Evolutionary conservation across 306 rosid species (phyloP), one percentile per base, ranked within the genome.

Genomic region (Inga oerstediana): DNA sequence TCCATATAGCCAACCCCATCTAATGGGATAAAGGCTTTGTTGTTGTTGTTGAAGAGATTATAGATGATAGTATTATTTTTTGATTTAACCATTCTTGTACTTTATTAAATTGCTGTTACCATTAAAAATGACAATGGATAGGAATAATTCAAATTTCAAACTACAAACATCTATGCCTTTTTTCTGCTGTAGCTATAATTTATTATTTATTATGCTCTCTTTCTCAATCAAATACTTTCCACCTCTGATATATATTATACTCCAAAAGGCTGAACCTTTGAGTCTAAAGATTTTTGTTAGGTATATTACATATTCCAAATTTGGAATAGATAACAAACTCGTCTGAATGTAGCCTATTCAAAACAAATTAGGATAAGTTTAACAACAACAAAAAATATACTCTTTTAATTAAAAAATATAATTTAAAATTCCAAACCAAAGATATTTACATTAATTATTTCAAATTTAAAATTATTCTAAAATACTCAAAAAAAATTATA

Each of bases 251-350:
- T 17, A 6, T 17, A 17, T 54, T 76, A 85, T 49, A 72, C 76
- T 76, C 85, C 90, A 85, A 84, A 79, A 76, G 80, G 77, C 70
- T 82, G 72, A 56, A 73, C 67, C 61, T 76, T 41, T 70, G 17
- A 4, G 30, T 65, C 15, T 4, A 30, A 65, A 30, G 73, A 37
- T 35, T 39, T 37, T 8, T 37, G 30, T 20, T 68, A 68, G 48
- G 44, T 8, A 16, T 58, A 27, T 2, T 19, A 17, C 43, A 39
- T 17, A 35, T 9, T 58, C 64, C 24, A 58, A 58, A 58, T 58
- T 58, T 19, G 64, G 30, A 58, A 41, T 27, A 20, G 4, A 22
- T 4, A 32, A 64, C 41, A 30, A 64, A 30, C 20, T 30, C 19
- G 32, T 30, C 32, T 65, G 70, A 32, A 65, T 59, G 7, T 22